phyloP scores from a whole-genome alignment of 192 early-diverging fungal genomes.

The Thamnidium elegans region DNA sequence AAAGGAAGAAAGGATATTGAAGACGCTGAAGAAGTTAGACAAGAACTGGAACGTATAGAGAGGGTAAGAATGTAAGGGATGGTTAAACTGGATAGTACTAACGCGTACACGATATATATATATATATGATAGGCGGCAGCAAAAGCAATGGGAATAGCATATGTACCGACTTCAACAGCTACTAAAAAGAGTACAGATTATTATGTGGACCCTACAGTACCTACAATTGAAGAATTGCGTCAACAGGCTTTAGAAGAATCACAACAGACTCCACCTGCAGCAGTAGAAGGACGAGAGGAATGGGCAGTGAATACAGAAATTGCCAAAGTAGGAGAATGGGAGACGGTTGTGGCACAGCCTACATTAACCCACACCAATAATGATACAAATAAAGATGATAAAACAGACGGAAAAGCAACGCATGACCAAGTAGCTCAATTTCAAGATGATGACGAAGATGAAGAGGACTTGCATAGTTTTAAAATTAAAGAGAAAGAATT shows the following conservation, averaged over 20 bases:
- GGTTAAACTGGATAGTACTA: background rate
- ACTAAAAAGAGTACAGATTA: conserved; percentile 1
- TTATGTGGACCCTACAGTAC: conserved; percentile 4
- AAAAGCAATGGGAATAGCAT: background rate
- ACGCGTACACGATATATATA: background rate
- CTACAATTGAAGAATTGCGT: conserved; percentile 3
- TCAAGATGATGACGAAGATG: conserved; percentile 42
- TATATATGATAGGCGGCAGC: background rate
- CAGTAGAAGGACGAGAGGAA: conserved; percentile 8
- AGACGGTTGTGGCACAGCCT: conserved; percentile 10
- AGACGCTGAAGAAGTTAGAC: conserved; percentile 53
- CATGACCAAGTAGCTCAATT: conserved; percentile 23
- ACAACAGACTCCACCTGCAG: background rate
- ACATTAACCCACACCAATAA: background rate
- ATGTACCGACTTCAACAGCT: background rate
- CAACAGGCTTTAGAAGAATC: background rate
- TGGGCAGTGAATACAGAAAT: conserved; percentile 11
- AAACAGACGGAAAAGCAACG: background rate
- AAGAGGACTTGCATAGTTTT: conserved; percentile 46
- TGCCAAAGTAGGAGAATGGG: conserved; percentile 17
- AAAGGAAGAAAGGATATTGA: conserved; percentile 47
- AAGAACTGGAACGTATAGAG: conserved; percentile 69
- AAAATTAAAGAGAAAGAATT: conserved; percentile 54
- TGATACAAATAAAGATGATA: background rate
- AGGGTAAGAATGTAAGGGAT: conserved; percentile 7